phyloP scores from a whole-genome alignment of 306 rosid genomes.

The Oxytropis ochrocephala region DNA sequence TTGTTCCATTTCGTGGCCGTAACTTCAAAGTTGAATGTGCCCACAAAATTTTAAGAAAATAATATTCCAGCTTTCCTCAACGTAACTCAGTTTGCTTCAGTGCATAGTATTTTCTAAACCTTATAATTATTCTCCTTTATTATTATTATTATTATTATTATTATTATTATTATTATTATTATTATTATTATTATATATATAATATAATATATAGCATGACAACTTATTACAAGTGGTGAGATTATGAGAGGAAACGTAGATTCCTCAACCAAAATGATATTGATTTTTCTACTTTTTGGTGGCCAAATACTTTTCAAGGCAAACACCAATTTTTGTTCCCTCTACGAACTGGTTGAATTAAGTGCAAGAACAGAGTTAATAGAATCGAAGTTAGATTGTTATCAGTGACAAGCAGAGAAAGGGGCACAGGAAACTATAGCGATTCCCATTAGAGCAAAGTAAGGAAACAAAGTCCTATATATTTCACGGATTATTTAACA shows the following conservation, averaged over 20 bases:
- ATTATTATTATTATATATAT: too few relatives aligned
- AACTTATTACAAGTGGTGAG: neutral
- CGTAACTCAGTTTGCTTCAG: neutral
- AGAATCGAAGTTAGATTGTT: neutral
- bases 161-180: too few relatives aligned
- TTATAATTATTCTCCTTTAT: neutral
- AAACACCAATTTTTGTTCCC: too few relatives aligned
- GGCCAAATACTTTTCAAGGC: neutral
- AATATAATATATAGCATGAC: neutral
- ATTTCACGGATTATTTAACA: conserved; percentile 53
- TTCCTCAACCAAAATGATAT: neutral
- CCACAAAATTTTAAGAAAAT: neutral
- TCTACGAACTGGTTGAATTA: too few relatives aligned
- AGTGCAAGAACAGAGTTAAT: too few relatives aligned
- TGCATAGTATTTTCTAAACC: neutral
- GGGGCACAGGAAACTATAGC: conserved; percentile 28
- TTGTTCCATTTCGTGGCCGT: neutral
- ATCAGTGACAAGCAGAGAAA: conserved; percentile 15
- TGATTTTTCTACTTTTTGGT: neutral
- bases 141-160: too few relatives aligned
- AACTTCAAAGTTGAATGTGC: neutral
- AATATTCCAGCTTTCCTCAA: neutral
- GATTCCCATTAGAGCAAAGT: conserved; percentile 44
- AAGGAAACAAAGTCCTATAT: conserved; percentile 44
- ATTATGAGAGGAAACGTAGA: neutral